Evolutionary conservation across 2,329 filamentous ascomycete genomes (phyloP).

Genomic region (Byssochlamys sp.): DNA sequence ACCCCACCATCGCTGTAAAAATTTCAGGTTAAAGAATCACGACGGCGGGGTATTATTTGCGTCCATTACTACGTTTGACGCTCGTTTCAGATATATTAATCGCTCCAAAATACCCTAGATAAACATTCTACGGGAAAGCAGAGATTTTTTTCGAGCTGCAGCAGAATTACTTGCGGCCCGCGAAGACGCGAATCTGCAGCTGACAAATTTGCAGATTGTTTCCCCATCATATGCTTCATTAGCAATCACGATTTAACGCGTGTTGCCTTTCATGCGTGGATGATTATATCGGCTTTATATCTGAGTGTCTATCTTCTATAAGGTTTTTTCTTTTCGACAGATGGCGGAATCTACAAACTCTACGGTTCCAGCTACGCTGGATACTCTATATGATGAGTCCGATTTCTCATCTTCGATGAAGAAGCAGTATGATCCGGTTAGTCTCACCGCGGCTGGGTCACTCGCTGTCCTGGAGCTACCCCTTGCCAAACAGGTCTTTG

Average conservation of each 20-base stretch:
- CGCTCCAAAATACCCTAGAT: not conserved
- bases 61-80: not conserved
- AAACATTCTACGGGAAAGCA: not conserved
- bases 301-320: not conserved
- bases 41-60: slow-evolving; percentile 1
- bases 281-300: not conserved
- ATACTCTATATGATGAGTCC: slow-evolving; percentile 23
- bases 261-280: not conserved
- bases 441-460: slow-evolving; percentile 23
- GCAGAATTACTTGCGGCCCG: too few species aligned
- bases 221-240: not conserved
- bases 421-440: slow-evolving; percentile 26
- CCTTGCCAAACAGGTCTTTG: slow-evolving; percentile 30
- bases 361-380: slow-evolving; percentile 20
- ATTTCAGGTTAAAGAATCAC: not conserved
- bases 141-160: not conserved
- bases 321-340: not conserved
- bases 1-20: not conserved
- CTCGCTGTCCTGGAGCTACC: slow-evolving; percentile 25
- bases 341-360: slow-evolving; percentile 16
- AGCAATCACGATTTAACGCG: not conserved
- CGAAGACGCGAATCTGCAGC: not conserved
- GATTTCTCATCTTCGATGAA: slow-evolving; percentile 12
- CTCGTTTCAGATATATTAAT: not conserved
- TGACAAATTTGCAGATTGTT: not conserved